Evolutionary conservation across 2,329 filamentous ascomycete species (phyloP).

Genomic region (Colletotrichum sp.): DNA sequence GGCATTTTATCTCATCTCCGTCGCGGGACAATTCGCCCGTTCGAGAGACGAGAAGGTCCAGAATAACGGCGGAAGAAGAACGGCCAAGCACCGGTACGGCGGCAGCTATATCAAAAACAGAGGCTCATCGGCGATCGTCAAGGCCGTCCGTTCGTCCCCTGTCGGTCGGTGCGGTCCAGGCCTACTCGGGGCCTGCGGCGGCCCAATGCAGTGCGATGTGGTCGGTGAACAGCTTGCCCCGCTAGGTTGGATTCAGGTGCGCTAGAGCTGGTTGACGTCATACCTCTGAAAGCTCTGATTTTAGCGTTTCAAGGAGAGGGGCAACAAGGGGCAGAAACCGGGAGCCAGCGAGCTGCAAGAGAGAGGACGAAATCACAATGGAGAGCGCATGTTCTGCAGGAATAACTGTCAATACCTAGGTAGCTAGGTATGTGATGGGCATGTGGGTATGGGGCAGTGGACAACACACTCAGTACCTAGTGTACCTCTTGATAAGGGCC

Average conservation of each 20-base stretch:
- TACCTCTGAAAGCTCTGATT: conserved; percentile 22
- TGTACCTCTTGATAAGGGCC: neutral
- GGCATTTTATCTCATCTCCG: neutral
- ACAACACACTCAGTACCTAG: neutral
- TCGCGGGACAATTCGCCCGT: neutral
- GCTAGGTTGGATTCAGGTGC: conserved; percentile 14
- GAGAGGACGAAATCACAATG: neutral
- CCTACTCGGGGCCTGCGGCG: neutral
- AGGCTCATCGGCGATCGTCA: conserved; percentile 14
- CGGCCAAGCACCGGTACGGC: neutral
- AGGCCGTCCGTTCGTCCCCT: neutral
- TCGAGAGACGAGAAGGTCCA: neutral
- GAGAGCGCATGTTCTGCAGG: neutral
- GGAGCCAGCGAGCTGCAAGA: neutral
- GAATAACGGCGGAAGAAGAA: neutral
- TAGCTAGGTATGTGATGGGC: neutral
- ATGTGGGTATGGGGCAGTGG: neutral
- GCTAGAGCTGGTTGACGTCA: conserved; percentile 23
- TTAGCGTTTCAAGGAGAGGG: conserved; percentile 23
- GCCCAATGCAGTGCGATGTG: conserved; percentile 13
- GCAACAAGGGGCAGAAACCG: conserved; percentile 8
- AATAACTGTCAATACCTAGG: neutral
- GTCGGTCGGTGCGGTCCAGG: conserved; percentile 18
- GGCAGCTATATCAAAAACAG: neutral
- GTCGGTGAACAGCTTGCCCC: conserved; percentile 8